Percentiles rank a stretch among this genome's conserved stretches.
Evolutionary conservation across 768 basidiomycete genomes (phyloP).

Genomic region (Collybia nuda): DNA sequence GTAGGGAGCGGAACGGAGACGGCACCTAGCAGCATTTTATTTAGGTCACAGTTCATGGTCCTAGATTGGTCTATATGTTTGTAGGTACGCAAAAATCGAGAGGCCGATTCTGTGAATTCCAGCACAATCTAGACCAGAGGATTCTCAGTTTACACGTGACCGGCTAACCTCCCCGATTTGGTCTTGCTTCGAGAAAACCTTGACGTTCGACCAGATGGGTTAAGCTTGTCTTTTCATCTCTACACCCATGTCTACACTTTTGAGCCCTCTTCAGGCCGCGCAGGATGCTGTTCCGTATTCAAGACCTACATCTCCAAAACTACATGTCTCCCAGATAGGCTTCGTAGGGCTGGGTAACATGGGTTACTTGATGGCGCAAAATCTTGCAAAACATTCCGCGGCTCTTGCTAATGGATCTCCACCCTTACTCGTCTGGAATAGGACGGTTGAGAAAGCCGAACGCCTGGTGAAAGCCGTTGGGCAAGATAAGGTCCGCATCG

Average conservation of each 20-base stretch:
- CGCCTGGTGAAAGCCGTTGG: slow-evolving; percentile 58
- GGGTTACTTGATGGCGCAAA: slow-evolving; percentile 77
- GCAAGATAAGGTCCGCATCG: slow-evolving; percentile 51
- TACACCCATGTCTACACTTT: slow-evolving; percentile 19
- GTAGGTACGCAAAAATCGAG: too few species aligned
- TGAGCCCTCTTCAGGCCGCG: slow-evolving; percentile 14
- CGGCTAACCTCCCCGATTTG: too few species aligned
- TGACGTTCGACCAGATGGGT: neutral
- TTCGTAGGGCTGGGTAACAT: slow-evolving; percentile 62
- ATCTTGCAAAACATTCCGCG: slow-evolving; percentile 60
- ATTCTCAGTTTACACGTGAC: too few species aligned
- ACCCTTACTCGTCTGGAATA: slow-evolving; percentile 76
- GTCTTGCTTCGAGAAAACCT: too few species aligned
- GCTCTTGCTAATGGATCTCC: slow-evolving; percentile 32
- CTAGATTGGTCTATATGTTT: too few species aligned
- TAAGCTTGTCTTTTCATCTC: slow-evolving; percentile 3
- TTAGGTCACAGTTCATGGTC: too few species aligned
- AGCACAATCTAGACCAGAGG: too few species aligned
- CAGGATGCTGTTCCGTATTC: slow-evolving; percentile 43
- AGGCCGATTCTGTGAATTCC: too few species aligned
- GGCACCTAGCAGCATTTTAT: too few species aligned
- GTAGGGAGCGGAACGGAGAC: too few species aligned
- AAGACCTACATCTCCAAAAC: slow-evolving; percentile 53
- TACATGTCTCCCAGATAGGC: slow-evolving; percentile 33
- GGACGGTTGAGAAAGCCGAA: slow-evolving; percentile 61